phyloP scores from a whole-genome alignment of 495 filamentous ascomycete genomes.

The Hypoxylon lienhwacheense region DNA sequence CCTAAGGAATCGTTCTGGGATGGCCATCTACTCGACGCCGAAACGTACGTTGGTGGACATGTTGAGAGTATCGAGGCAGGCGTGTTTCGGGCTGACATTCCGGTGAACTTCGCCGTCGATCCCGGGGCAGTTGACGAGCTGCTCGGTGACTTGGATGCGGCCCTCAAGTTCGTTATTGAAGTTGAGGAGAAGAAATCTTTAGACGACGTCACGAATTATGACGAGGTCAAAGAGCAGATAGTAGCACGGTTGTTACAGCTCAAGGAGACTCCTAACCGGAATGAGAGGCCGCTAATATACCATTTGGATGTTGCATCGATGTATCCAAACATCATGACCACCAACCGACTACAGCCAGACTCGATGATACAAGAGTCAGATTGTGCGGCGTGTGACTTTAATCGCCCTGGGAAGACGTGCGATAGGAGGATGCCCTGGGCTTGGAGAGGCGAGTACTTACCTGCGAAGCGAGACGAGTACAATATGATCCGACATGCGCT shows the following conservation, averaged over 20 bases:
- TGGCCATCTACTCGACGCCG: constrained; percentile 90
- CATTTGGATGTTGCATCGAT: constrained; percentile 98
- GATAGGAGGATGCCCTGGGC: constrained; percentile 95
- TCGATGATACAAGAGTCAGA: constrained; percentile 97
- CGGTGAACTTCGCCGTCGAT: constrained; percentile 87
- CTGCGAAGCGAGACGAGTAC: constrained; percentile 95
- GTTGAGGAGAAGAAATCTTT: constrained; percentile 95
- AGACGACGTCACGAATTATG: constrained; percentile 89
- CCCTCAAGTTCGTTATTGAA: constrained; percentile 85
- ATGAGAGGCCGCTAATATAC: constrained; percentile 89
- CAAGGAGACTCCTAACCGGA: constrained; percentile 76
- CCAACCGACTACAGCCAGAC: constrained; percentile 94
- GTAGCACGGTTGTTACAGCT: constrained; percentile 68
- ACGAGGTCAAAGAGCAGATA: constrained; percentile 88
- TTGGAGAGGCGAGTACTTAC: constrained; percentile 97
- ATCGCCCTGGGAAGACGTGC: constrained; percentile 94
- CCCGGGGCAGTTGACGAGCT: constrained; percentile 86
- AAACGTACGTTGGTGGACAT: constrained; percentile 98
- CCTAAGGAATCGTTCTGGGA: constrained; percentile 94
- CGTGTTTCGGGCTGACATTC: constrained; percentile 94
- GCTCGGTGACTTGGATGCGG: constrained; percentile 81
- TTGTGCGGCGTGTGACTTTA: constrained; percentile 98
- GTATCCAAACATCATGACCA: constrained; percentile 99
- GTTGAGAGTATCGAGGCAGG: constrained; percentile 99
- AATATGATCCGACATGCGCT: constrained; percentile 96